Evolutionary conservation across 805 yeast species (phyloP).

Genomic region (Blastobotrys attinorum): DNA sequence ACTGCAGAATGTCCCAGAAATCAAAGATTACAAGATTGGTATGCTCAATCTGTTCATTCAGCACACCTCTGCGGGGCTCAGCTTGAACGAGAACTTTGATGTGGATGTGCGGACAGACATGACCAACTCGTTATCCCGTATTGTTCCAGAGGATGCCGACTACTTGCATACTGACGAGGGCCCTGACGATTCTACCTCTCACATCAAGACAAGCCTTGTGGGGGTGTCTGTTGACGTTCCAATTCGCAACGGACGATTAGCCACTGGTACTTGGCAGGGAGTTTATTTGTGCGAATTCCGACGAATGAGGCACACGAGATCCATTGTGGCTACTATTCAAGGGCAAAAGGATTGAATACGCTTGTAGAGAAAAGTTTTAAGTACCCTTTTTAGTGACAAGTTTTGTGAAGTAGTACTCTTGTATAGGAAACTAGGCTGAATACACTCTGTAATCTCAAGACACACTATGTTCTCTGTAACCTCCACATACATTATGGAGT

Average conservation of each 20-base stretch:
- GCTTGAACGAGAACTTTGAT: slow-evolving; percentile 74
- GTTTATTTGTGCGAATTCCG: slow-evolving; percentile 71
- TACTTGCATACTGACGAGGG: slow-evolving; percentile 67
- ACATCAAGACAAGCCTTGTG: slow-evolving; percentile 50
- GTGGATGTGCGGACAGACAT: slow-evolving; percentile 68
- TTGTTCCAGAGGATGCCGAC: slow-evolving; percentile 56
- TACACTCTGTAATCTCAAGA: no score
- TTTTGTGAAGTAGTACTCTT: no score
- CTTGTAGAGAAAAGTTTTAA: not conserved
- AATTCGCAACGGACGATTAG: slow-evolving; percentile 56
- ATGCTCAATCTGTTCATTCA: slow-evolving; percentile 58
- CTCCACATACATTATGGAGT: no score
- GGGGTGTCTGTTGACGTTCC: slow-evolving; percentile 66
- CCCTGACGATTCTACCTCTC: slow-evolving; percentile 80
- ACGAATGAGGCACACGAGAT: slow-evolving; percentile 52
- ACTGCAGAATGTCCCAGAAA: slow-evolving; percentile 45
- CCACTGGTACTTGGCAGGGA: slow-evolving; percentile 83
- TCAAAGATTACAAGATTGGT: slow-evolving; percentile 55
- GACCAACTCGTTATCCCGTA: slow-evolving; percentile 51
- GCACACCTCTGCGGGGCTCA: slow-evolving; percentile 73
- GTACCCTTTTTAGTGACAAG: no score
- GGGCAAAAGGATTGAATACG: slow-evolving; percentile 34
- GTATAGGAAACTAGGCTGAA: no score
- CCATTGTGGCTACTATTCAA: slow-evolving; percentile 64
- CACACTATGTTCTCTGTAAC: no score